These are phyloP conservation scores for Diaporthe sp. DNA, from an alignment of 2,329 filamentous ascomycete genomes.

Conservation along the genomic window DNA sequence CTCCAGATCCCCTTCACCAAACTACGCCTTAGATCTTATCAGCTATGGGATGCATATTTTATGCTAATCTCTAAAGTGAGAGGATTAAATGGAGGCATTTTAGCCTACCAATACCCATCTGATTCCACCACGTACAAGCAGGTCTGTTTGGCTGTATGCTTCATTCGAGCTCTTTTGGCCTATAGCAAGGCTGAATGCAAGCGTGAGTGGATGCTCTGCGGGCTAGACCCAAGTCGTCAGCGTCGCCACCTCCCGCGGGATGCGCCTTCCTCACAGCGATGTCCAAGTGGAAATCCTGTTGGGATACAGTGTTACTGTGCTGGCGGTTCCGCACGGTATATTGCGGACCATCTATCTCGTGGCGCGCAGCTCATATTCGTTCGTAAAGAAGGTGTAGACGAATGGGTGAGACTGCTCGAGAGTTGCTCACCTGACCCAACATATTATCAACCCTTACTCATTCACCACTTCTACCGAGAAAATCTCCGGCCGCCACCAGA, in stretches of 20 bases:
- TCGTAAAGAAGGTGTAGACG: conserved; percentile 1
- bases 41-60: neutral
- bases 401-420: neutral
- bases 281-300: conserved; percentile 11
- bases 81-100: neutral
- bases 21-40: neutral
- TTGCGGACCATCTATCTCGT: neutral
- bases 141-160: neutral
- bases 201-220: neutral
- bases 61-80: neutral
- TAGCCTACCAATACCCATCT: neutral
- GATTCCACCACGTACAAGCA: conserved; percentile 1
- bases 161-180: neutral
- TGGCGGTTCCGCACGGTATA: neutral
- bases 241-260: neutral
- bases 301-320: neutral
- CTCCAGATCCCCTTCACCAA: neutral
- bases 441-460: neutral
- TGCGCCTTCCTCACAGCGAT: neutral
- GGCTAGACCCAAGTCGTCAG: neutral
- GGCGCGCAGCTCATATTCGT: neutral
- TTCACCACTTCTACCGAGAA: conserved; percentile 3
- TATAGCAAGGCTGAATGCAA: neutral
- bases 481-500: neutral
- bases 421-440: neutral